phyloP scores from a whole-genome alignment of 192 early-diverging fungal genomes.

The Spizellomyces punctatus region DNA sequence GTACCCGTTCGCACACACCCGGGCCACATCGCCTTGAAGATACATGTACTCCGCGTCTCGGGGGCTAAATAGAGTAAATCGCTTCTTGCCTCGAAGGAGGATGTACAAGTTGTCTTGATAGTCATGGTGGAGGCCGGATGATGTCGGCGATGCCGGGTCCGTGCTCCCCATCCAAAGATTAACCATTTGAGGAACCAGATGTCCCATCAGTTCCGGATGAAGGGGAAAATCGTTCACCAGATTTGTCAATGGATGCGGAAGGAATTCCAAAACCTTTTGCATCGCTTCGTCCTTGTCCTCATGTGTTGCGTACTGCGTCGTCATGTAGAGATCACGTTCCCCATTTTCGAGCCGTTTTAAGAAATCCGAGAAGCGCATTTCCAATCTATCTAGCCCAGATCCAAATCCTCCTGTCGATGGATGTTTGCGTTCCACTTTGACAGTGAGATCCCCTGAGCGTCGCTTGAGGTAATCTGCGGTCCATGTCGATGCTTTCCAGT shows the following conservation, averaged over 20 bases:
- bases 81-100: slow-evolving; percentile 39
- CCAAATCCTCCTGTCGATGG: slow-evolving; percentile 36
- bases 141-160: slow-evolving; percentile 3
- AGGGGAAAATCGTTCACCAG: slow-evolving; percentile 29
- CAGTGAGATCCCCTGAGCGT: slow-evolving; percentile 32
- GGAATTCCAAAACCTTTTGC: slow-evolving; percentile 11
- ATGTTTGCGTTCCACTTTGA: slow-evolving; percentile 44
- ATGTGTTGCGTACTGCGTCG: slow-evolving; percentile 43
- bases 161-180: slow-evolving; percentile 51
- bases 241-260: slow-evolving; percentile 26
- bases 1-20: slow-evolving; percentile 42
- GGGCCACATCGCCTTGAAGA: slow-evolving; percentile 14
- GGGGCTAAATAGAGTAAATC: slow-evolving; percentile 49
- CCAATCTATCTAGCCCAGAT: slow-evolving; percentile 8
- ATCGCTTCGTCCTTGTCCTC: slow-evolving; percentile 18
- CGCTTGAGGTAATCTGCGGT: slow-evolving; percentile 26
- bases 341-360: slow-evolving; percentile 23
- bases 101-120: slow-evolving; percentile 54
- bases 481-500: slow-evolving; percentile 5
- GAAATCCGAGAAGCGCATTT: slow-evolving; percentile 44
- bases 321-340: slow-evolving; percentile 40
- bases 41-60: slow-evolving; percentile 39
- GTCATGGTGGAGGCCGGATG: slow-evolving; percentile 54
- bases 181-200: slow-evolving; percentile 44
- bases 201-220: slow-evolving; percentile 27